phyloP scores from a whole-genome alignment of 2,329 filamentous ascomycete genomes.

The Fonsecaea monophora region DNA sequence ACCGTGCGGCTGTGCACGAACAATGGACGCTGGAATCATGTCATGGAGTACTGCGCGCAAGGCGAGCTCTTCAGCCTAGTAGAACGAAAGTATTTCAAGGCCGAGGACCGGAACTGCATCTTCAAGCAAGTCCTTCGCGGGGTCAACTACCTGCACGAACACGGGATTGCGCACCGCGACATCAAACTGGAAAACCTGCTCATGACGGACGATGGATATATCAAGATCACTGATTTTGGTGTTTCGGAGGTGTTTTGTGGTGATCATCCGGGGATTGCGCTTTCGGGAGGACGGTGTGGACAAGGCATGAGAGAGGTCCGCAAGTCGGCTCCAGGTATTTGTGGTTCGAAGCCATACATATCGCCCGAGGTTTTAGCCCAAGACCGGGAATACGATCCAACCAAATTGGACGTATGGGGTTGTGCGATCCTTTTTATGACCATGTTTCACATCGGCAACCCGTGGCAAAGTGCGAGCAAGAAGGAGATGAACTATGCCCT shows the following conservation, averaged over 20 bases:
- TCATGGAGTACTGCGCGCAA: conserved; percentile 89
- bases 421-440: conserved; percentile 83
- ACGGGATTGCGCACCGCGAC: conserved; percentile 88
- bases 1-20: conserved; percentile 78
- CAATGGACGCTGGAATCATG: conserved; percentile 80
- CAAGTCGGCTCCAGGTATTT: conserved; percentile 75
- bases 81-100: conserved; percentile 71
- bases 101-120: conserved; percentile 76
- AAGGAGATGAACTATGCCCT: conserved; percentile 67
- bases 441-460: conserved; percentile 72
- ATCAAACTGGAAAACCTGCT: conserved; percentile 90
- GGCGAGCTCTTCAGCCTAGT: conserved; percentile 81
- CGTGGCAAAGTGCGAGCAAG: conserved; percentile 74
- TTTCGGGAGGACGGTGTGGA: conserved; percentile 75
- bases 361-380: conserved; percentile 82
- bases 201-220: conserved; percentile 76
- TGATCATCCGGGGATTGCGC: conserved; percentile 77
- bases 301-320: conserved; percentile 74
- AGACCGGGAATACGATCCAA: conserved; percentile 71
- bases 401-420: conserved; percentile 84
- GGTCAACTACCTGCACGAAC: conserved; percentile 78
- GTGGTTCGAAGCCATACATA: conserved; percentile 85
- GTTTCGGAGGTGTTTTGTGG: conserved; percentile 86
- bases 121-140: conserved; percentile 90
- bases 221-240: conserved; percentile 93